A percentile compares a stretch with the other conserved stretches of the same genome.
phyloP scores from a whole-genome alignment of 2,329 filamentous ascomycete species.

The Didymella exigua region DNA sequence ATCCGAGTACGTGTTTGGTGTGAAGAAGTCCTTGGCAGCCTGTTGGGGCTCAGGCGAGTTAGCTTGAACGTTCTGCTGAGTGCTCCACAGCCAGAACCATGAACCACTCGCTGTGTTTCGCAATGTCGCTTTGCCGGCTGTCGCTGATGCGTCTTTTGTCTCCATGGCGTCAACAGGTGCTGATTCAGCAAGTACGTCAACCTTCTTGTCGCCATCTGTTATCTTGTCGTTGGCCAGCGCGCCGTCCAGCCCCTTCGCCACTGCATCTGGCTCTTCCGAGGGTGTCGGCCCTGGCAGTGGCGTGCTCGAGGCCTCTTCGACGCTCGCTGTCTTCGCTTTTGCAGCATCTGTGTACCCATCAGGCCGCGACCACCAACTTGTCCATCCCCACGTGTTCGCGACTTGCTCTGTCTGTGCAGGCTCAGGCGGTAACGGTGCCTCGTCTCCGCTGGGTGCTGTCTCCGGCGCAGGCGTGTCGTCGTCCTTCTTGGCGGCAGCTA shows the following conservation, averaged over 20 bases:
- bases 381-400: slow-evolving; percentile 48
- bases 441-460: slow-evolving; percentile 24
- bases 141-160: slow-evolving; percentile 22
- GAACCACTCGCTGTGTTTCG: slow-evolving; percentile 42
- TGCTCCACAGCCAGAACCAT: slow-evolving; percentile 59
- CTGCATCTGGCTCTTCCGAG: slow-evolving; percentile 40
- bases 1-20: slow-evolving; percentile 13
- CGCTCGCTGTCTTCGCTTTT: slow-evolving; percentile 38
- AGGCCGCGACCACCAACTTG: slow-evolving; percentile 58
- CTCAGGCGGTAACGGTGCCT: slow-evolving; percentile 54
- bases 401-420: slow-evolving; percentile 31
- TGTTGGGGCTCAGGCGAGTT: slow-evolving; percentile 31
- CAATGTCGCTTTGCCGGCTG: slow-evolving; percentile 16
- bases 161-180: slow-evolving; percentile 15
- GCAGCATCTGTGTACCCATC: slow-evolving; percentile 53
- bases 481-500: slow-evolving; percentile 26
- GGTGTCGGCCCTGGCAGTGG: slow-evolving; percentile 49
- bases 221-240: neutral
- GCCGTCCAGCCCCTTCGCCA: slow-evolving; percentile 33
- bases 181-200: slow-evolving; percentile 19
- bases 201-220: slow-evolving; percentile 30
- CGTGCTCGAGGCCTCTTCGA: slow-evolving; percentile 49
- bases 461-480: slow-evolving; percentile 18
- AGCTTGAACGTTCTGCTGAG: slow-evolving; percentile 50
- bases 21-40: slow-evolving; percentile 16